Evolutionary conservation across 352 stramenopile species (phyloP).

Genomic region (Phytophthora pini): DNA sequence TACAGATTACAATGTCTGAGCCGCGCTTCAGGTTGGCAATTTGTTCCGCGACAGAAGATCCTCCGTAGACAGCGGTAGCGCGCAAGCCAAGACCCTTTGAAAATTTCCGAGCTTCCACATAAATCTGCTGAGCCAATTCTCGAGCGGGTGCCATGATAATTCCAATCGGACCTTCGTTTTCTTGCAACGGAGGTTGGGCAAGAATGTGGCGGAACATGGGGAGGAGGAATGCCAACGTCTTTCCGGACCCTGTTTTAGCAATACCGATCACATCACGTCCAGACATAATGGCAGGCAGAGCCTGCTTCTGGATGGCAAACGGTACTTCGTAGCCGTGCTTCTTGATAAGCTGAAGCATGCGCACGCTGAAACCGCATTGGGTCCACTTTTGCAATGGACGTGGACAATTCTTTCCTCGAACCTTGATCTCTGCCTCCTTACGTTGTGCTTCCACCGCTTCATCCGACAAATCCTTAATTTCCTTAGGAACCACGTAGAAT

Average conservation of each 20-base stretch:
- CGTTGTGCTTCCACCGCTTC: constrained; percentile 85
- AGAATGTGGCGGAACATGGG: constrained; percentile 97
- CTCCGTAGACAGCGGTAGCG: constrained; percentile 96
- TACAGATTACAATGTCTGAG: constrained; percentile 98
- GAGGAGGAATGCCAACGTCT: constrained; percentile 91
- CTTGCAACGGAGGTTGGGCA: constrained; percentile 88
- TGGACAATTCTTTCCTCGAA: constrained; percentile 97
- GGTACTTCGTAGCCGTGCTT: constrained; percentile 94
- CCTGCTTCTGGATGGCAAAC: constrained; percentile 98
- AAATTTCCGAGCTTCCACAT: constrained; percentile 95
- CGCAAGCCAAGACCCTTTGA: constrained; percentile 92
- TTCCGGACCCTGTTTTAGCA: constrained; percentile 97
- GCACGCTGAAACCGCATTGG: constrained; percentile 97
- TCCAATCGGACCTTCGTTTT: constrained; percentile 97
- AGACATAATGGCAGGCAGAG: constrained; percentile 98
- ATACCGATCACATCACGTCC: constrained; percentile 99
- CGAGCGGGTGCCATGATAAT: constrained; percentile 98
- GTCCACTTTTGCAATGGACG: constrained; percentile 96
- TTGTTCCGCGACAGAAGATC: constrained; percentile 96
- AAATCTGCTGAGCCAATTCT: constrained; percentile 99
- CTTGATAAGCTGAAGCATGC: constrained; percentile 95
- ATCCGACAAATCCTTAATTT: constrained; percentile 91
- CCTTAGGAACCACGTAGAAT: constrained; percentile 97
- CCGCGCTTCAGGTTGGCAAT: constrained; percentile 99
- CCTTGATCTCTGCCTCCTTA: constrained; percentile 95